phyloP scores from a whole-genome alignment of 495 filamentous ascomycete genomes.

The Lasiosphaeris hirsuta region DNA sequence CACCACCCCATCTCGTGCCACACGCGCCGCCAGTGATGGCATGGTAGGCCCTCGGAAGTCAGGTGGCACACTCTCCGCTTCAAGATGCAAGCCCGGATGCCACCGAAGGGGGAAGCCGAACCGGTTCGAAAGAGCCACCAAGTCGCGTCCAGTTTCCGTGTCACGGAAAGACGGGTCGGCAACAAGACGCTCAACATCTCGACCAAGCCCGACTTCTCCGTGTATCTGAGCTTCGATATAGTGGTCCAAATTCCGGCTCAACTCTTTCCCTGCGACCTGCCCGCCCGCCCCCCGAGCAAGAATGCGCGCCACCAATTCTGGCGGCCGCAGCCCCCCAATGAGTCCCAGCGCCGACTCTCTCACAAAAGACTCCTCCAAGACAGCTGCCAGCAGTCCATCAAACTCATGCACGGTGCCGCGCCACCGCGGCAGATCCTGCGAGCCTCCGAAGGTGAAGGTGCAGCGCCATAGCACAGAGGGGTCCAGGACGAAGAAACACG shows the following conservation, averaged over 20 bases:
- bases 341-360: constrained; percentile 6
- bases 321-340: neutral
- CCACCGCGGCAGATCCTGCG: constrained; percentile 2
- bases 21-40: constrained; percentile 6
- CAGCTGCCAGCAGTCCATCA: constrained; percentile 8
- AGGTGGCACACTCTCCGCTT: neutral
- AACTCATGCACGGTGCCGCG: constrained; percentile 7
- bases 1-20: constrained; percentile 6
- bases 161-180: constrained; percentile 12
- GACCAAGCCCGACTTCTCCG: constrained; percentile 7
- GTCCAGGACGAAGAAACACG: constrained; percentile 10
- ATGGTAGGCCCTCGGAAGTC: constrained; percentile 15
- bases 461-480: constrained; percentile 2
- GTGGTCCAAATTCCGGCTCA: constrained; percentile 13
- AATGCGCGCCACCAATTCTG: neutral
- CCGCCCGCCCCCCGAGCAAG: neutral
- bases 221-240: constrained; percentile 15
- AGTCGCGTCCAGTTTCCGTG: neutral
- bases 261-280: neutral
- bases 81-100: constrained; percentile 7
- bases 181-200: constrained; percentile 13
- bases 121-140: neutral
- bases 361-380: constrained; percentile 12
- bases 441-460: constrained; percentile 14
- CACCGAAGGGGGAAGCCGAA: constrained; percentile 10